Base-by-base conservation (phyloP, 495 filamentous ascomycete genomes). In the Neurospora hispaniola region DNA sequence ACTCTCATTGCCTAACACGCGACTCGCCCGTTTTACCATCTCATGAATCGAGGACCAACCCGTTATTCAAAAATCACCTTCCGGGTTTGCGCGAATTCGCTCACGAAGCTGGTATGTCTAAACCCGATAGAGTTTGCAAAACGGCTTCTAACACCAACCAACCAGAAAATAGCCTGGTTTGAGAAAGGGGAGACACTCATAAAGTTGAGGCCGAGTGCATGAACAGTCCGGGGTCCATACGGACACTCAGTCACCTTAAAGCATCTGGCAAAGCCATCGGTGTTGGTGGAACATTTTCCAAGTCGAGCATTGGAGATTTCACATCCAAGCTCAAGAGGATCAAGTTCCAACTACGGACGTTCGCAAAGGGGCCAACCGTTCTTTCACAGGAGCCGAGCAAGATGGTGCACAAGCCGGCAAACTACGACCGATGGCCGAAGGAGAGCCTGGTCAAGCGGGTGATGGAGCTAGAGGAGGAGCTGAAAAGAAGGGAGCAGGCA, bases 361-460 rank as follows among this genome's bases (percentile, higher is more conserved):
- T 66, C 3, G 1, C 54, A 18, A 31, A 66, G 9, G 27, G 27
- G 27, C 35, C 18, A 27, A 66, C 46, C 0, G 31, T 71, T 66
- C 31, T n/a, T 66, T 16, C 70, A 72, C 27, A 43, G 18, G 68
- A 23, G 72, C 72, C 75, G 20, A 66, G 46, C 69, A 80, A 78
- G 68, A 82, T 81, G 78, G 78, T 75, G 35, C 5, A 5, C 5
- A 72, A 76, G 12, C 44, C 76, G 39, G 73, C 43, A 10, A 70
- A 77, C 42, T 85, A 85, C 74, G 72, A 73, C 16, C 82, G 82
- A 44, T 95, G 92, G 92, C 89, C 86, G 23, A 88, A 88, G 70
- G 84, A 88, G 20, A 87, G 84, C 69, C 84, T 96, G 27, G 86
- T 96, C 73, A 78, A 87, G 72, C 86, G 91, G 4, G 88, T 96